These are phyloP conservation scores for Silene latifolia DNA, from an alignment of 148 eudicot genomes.

Conservation along the genomic window DNA sequence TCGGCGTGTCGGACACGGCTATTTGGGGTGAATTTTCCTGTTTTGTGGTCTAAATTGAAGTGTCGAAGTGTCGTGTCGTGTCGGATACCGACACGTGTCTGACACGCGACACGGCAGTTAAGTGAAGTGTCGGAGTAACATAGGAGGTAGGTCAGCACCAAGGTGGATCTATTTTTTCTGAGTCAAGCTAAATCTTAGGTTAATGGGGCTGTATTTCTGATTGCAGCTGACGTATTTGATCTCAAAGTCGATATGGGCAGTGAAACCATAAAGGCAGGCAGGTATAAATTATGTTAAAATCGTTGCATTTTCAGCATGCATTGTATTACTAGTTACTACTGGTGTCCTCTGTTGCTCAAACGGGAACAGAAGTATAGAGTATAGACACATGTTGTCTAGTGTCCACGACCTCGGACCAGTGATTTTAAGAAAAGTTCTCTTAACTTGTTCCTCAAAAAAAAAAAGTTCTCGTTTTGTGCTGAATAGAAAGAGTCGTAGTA, in stretches of 20 bases:
- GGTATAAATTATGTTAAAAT: constrained; percentile 25
- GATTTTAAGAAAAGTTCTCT: too few species aligned
- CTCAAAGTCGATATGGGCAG: constrained; percentile 31
- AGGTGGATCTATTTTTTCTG: background rate
- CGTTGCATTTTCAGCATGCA: background rate
- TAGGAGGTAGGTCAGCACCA: background rate
- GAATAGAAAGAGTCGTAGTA: background rate
- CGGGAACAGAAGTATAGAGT: too few species aligned
- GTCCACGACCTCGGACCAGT: background rate
- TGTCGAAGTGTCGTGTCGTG: too few species aligned
- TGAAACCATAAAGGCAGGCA: constrained; percentile 45
- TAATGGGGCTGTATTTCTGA: background rate
- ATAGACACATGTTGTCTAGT: background rate
- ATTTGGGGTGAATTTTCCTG: too few species aligned
- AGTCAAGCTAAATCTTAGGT: background rate
- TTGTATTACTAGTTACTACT: background rate
- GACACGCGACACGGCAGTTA: too few species aligned
- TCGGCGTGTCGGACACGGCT: too few species aligned
- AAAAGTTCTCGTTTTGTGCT: background rate
- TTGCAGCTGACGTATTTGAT: constrained; percentile 49
- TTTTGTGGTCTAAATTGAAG: too few species aligned
- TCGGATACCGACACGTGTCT: too few species aligned
- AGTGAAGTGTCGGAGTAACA: too few species aligned
- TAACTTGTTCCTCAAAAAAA: too few species aligned
- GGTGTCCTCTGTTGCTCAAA: background rate